phyloP scores from a whole-genome alignment of 1,139 yeast genomes.

The Meyerozyma athensensis region DNA sequence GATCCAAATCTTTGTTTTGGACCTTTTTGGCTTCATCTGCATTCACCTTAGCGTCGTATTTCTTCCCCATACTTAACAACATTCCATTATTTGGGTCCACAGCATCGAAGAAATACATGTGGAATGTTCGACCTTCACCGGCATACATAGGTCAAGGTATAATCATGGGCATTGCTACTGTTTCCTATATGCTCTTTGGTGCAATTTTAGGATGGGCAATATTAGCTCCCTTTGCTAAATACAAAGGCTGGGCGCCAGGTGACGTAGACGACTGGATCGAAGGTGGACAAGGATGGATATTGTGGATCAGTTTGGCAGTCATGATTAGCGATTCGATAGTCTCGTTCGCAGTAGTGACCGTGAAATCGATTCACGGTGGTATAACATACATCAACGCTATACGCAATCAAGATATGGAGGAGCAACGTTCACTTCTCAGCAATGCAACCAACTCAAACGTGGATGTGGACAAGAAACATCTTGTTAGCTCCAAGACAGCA shows the following conservation, averaged over 20 bases:
- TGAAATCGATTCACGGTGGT: conserved; percentile 30
- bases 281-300: conserved; percentile 96
- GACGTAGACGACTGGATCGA: conserved; percentile 86
- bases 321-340: conserved; percentile 93
- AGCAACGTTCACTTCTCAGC: conserved; percentile 3
- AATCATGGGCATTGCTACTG: conserved; percentile 93
- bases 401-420: conserved; percentile 2
- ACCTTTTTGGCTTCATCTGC: conserved; percentile 69
- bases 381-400: conserved; percentile 5
- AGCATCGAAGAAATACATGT: conserved; percentile 64
- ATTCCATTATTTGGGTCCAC: conserved; percentile 71
- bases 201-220: conserved; percentile 89
- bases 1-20: conserved; percentile 49
- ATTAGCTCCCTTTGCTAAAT: conserved; percentile 72
- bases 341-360: conserved; percentile 64
- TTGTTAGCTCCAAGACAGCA: conserved; percentile 50
- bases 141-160: conserved; percentile 98
- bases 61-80: conserved; percentile 61
- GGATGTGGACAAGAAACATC: conserved; percentile 27
- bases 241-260: conserved; percentile 83
- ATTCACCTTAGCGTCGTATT: conserved; percentile 69
- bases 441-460: conserved; percentile 5
- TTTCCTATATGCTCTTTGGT: conserved; percentile 86
- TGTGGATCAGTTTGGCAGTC: conserved; percentile 89
- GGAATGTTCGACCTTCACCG: conserved; percentile 95